phyloP scores from a whole-genome alignment of 75 land plant genomes.

The Selaginella moellendorffii region DNA sequence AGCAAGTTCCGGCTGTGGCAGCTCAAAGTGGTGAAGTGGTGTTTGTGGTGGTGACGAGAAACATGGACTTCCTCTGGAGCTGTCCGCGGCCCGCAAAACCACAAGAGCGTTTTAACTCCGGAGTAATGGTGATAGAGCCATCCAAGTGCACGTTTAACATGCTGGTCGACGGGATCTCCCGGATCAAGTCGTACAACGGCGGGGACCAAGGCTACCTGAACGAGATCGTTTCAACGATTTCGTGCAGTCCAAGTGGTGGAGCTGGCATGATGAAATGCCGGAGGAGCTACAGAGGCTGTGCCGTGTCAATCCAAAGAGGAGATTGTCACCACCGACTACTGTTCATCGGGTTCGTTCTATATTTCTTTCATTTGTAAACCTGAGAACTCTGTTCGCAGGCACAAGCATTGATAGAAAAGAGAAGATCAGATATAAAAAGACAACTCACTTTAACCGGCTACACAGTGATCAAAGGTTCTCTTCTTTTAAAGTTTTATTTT shows the following conservation, averaged over 20 bases:
- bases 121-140: constrained; percentile 4
- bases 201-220: constrained; percentile 4
- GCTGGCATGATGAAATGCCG: not conserved
- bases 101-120: constrained; percentile 1
- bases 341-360: too few relatives aligned
- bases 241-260: constrained; percentile 1
- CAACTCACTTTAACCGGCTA: too few relatives aligned
- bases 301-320: too few relatives aligned
- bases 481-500: too few relatives aligned
- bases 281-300: not conserved
- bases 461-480: too few relatives aligned
- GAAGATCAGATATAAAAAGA: too few relatives aligned
- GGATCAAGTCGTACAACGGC: not conserved
- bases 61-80: constrained; percentile 5
- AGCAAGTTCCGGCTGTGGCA: not conserved
- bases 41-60: not conserved
- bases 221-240: not conserved
- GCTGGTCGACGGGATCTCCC: not conserved
- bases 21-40: not conserved
- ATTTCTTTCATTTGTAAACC: too few relatives aligned
- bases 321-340: too few relatives aligned
- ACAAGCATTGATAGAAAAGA: too few relatives aligned
- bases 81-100: not conserved
- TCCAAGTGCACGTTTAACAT: constrained; percentile 2
- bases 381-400: too few relatives aligned